Percentiles rank a stretch among this genome's conserved stretches.
Conservation (phyloP, 2,329 filamentous ascomycete genomes). For the Cryphonectria naterciae region DNA sequence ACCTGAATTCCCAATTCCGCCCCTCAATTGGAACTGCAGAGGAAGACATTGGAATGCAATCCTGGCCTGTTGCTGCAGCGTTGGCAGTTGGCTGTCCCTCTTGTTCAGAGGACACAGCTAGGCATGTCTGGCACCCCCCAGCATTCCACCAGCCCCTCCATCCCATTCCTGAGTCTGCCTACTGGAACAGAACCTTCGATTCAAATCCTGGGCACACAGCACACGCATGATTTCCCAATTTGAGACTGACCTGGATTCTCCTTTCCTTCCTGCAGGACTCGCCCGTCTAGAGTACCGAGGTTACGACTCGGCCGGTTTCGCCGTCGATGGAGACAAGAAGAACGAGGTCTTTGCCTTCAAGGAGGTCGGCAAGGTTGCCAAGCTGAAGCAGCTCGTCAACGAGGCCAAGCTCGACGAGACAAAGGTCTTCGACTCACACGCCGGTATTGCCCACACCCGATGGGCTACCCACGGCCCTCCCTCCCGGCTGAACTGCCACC, state of each 20-base stretch:
- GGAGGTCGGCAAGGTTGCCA: conserved; percentile 98
- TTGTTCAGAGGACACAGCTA: not conserved
- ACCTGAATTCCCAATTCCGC: conserved; percentile 10
- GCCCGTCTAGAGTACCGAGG: conserved; percentile 97
- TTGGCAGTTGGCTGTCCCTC: not conserved
- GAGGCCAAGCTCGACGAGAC: conserved; percentile 80
- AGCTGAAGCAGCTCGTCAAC: conserved; percentile 90
- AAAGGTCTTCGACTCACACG: conserved; percentile 97
- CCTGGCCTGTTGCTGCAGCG: not conserved
- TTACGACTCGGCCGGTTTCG: conserved; percentile 96
- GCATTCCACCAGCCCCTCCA: not conserved
- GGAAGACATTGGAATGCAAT: not conserved
- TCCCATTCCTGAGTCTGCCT: not conserved
- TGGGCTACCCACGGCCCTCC: conserved; percentile 98
- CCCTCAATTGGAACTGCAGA: not conserved
- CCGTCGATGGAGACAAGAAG: conserved; percentile 97
- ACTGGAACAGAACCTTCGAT: not conserved
- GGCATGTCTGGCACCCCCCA: not conserved
- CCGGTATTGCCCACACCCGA: conserved; percentile 96
- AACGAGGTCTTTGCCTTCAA: conserved; percentile 97
- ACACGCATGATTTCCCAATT: conserved; percentile 1
- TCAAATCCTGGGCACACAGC: not conserved
- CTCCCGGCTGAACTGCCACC: conserved; percentile 95
- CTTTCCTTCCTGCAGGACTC: conserved; percentile 64
- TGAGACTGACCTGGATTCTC: conserved; percentile 35